A percentile compares a stretch with the other conserved stretches of the same genome.
These are phyloP conservation scores for Epicoccum nigrum DNA, from an alignment of 2,329 filamentous ascomycete genomes.

Conservation along the genomic window DNA sequence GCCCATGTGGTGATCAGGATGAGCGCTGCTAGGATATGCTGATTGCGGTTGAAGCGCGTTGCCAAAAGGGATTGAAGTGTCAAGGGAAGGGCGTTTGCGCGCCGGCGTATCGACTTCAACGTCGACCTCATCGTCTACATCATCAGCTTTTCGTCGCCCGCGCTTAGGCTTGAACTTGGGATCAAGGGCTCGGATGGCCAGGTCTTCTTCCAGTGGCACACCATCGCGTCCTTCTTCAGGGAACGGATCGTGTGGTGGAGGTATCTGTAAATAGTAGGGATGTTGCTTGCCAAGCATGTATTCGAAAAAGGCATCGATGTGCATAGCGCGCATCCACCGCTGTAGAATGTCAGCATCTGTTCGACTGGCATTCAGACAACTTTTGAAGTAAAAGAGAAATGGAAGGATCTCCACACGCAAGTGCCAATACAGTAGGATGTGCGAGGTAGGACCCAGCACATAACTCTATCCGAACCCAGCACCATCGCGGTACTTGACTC, in stretches of 20 bases:
- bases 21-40: slow-evolving; percentile 60
- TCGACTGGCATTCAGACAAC: background rate
- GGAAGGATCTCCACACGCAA: background rate
- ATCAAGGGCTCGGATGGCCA: slow-evolving; percentile 81
- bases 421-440: background rate
- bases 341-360: slow-evolving; percentile 40
- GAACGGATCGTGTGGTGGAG: slow-evolving; percentile 66
- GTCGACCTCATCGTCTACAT: slow-evolving; percentile 62
- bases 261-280: slow-evolving; percentile 79
- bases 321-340: slow-evolving; percentile 98
- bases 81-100: slow-evolving; percentile 67
- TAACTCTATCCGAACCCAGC: background rate
- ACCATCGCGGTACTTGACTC: background rate
- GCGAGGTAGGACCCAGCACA: background rate
- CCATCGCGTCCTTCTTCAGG: slow-evolving; percentile 75
- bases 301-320: slow-evolving; percentile 93
- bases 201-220: slow-evolving; percentile 83
- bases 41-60: slow-evolving; percentile 51
- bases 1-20: slow-evolving; percentile 61
- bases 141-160: slow-evolving; percentile 67
- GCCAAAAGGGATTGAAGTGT: slow-evolving; percentile 55
- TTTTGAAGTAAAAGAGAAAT: background rate
- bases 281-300: slow-evolving; percentile 81
- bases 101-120: slow-evolving; percentile 46
- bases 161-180: slow-evolving; percentile 72